A percentile compares a stretch with the other conserved stretches of the same genome.
These are phyloP conservation scores for Aurantiochytrium sp. DNA, from an alignment of 108 stramenopile genomes.

Conservation along the genomic window DNA sequence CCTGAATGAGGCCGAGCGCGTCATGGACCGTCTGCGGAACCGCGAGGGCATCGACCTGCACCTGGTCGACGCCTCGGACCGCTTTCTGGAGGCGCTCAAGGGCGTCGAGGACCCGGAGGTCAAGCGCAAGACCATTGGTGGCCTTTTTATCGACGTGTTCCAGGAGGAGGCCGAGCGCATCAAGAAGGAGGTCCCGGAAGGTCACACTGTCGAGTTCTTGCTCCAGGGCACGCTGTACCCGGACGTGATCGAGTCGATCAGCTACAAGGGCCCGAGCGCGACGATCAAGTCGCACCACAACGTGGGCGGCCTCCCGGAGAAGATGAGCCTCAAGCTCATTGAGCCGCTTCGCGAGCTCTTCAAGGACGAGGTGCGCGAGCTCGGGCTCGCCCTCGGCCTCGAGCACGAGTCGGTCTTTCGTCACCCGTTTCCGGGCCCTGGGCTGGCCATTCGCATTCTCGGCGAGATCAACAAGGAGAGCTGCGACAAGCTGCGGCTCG, in stretches of 20 bases:
- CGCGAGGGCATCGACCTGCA: constrained; percentile 86
- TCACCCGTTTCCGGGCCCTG: constrained; percentile 99
- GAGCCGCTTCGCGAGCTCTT: constrained; percentile 96
- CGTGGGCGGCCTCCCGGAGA: constrained; percentile 87
- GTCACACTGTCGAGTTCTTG: constrained; percentile 61
- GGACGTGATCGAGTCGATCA: constrained; percentile 96
- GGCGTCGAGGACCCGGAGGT: constrained; percentile 91
- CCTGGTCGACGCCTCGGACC: constrained; percentile 85
- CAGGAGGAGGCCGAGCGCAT: constrained; percentile 88
- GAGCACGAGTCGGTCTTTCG: constrained; percentile 89
- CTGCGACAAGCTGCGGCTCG: constrained; percentile 81
- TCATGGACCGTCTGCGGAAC: constrained; percentile 75
- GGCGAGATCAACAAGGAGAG: constrained; percentile 81
- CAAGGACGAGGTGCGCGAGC: constrained; percentile 91
- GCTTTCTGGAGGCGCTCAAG: constrained; percentile 74
- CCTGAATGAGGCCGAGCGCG: constrained; percentile 82
- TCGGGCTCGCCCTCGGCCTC: constrained; percentile 87
- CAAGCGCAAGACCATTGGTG: constrained; percentile 95
- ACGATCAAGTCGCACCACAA: constrained; percentile 99
- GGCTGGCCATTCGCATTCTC: constrained; percentile 90
- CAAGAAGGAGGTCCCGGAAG: constrained; percentile 52
- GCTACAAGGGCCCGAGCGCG: constrained; percentile 96
- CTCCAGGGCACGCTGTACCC: constrained; percentile 97
- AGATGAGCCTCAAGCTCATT: constrained; percentile 91
- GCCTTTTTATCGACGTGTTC: constrained; percentile 92